Conservation (phyloP, 805 yeast genomes). For the Saccharomyces paradoxus region DNA sequence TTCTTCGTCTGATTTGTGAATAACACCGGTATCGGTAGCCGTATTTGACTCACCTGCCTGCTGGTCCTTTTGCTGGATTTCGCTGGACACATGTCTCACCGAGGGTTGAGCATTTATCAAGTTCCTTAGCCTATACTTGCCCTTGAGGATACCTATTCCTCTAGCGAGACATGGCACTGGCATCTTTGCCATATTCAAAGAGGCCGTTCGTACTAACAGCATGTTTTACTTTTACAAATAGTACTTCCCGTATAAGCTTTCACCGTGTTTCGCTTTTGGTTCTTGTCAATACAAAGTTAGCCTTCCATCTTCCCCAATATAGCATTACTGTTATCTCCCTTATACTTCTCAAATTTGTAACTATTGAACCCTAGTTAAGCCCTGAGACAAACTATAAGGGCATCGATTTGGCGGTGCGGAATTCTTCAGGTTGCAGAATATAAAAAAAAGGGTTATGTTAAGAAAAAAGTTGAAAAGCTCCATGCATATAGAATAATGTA, state of each 20-base stretch:
- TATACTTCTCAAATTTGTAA: background rate
- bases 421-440: background rate
- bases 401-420: background rate
- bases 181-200: background rate
- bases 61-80: conserved; percentile 37
- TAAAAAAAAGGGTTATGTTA: no score
- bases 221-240: background rate
- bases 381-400: background rate
- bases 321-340: background rate
- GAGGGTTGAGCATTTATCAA: background rate
- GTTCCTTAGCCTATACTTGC: background rate
- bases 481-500: no score
- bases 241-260: background rate
- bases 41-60: conserved; percentile 49
- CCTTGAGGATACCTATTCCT: background rate
- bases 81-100: conserved; percentile 31
- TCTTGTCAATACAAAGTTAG: background rate
- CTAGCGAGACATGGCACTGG: background rate
- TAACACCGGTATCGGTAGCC: conserved; percentile 51
- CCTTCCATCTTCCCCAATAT: background rate
- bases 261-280: background rate
- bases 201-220: background rate
- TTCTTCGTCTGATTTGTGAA: conserved; percentile 41
- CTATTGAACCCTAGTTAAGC: background rate
- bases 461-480: no score